phyloP scores from a whole-genome alignment of 768 basidiomycete genomes.

The Naganishia randhawae region DNA sequence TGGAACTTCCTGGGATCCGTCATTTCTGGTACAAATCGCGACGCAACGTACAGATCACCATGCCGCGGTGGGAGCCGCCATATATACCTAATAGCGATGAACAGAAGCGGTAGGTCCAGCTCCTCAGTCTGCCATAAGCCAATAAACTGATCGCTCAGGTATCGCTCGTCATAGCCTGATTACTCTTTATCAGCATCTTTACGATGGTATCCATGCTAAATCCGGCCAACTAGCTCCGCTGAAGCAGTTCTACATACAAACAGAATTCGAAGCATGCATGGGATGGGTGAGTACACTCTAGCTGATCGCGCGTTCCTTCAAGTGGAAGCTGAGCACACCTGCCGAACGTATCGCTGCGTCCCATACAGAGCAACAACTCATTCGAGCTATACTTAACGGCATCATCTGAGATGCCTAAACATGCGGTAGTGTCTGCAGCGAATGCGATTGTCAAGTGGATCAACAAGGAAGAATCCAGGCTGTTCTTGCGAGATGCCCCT shows the following conservation, averaged over 20 bases:
- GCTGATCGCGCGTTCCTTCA: background rate
- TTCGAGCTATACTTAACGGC: constrained; percentile 86
- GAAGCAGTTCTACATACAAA: constrained; percentile 81
- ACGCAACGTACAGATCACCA: constrained; percentile 80
- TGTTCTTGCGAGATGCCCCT: constrained; percentile 85
- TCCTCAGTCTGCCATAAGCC: constrained; percentile 1
- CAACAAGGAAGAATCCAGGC: constrained; percentile 71
- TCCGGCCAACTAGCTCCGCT: constrained; percentile 71
- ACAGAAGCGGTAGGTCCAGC: constrained; percentile 17
- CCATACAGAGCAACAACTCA: constrained; percentile 74
- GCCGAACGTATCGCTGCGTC: background rate
- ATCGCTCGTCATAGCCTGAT: constrained; percentile 59
- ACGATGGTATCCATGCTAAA: constrained; percentile 85
- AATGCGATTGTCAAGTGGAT: constrained; percentile 88
- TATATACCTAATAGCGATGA: background rate
- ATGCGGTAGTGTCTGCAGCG: constrained; percentile 78
- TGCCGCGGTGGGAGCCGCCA: constrained; percentile 60
- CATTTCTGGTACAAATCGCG: constrained; percentile 96
- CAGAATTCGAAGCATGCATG: constrained; percentile 80
- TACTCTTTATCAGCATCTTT: constrained; percentile 79
- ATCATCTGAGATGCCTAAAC: constrained; percentile 80
- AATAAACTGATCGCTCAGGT: background rate
- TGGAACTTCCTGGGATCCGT: constrained; percentile 64
- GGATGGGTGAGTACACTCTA: constrained; percentile 73
- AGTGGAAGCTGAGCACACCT: background rate